phyloP scores from a whole-genome alignment of 2,329 filamentous ascomycete genomes.

The Juglanconis sp. region DNA sequence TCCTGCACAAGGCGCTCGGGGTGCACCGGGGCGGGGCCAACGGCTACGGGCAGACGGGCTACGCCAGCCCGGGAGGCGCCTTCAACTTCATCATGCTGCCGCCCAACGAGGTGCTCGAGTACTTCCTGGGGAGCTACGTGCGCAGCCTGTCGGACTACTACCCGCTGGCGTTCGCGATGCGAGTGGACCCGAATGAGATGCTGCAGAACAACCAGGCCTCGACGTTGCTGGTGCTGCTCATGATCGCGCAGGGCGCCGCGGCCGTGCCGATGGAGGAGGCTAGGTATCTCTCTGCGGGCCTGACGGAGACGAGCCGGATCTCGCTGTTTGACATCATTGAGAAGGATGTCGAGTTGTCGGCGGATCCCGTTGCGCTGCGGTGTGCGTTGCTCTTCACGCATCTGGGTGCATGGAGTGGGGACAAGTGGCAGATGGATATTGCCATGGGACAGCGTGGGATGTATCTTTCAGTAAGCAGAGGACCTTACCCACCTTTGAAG shows the following conservation, averaged over 20 bases:
- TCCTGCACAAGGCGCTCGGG: slow-evolving; percentile 67
- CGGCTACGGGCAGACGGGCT: slow-evolving; percentile 37
- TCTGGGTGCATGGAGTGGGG: slow-evolving; percentile 69
- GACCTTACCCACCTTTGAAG: background rate
- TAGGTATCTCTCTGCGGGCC: slow-evolving; percentile 60
- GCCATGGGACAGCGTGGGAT: slow-evolving; percentile 71
- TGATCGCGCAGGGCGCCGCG: slow-evolving; percentile 69
- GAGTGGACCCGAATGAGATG: slow-evolving; percentile 64
- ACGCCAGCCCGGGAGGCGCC: slow-evolving; percentile 41
- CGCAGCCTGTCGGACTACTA: slow-evolving; percentile 66
- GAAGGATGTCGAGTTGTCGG: slow-evolving; percentile 66
- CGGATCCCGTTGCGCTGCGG: slow-evolving; percentile 61
- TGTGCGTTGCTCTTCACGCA: slow-evolving; percentile 66
- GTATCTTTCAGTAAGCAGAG: slow-evolving; percentile 55
- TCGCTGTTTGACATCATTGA: slow-evolving; percentile 70
- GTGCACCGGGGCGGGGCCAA: slow-evolving; percentile 57
- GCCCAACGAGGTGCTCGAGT: slow-evolving; percentile 63
- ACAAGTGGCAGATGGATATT: slow-evolving; percentile 77
- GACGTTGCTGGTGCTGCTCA: slow-evolving; percentile 64
- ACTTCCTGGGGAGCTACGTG: slow-evolving; percentile 64
- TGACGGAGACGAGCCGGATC: slow-evolving; percentile 69
- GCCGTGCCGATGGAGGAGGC: slow-evolving; percentile 64
- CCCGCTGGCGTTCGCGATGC: slow-evolving; percentile 56
- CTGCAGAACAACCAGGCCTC: slow-evolving; percentile 64
- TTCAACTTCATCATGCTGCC: slow-evolving; percentile 65